A percentile compares a stretch with the other conserved stretches of the same genome.
These are phyloP conservation scores for Plasmodium falciparum DNA, from an alignment of 169 alveolate species.

Conservation along the genomic window DNA sequence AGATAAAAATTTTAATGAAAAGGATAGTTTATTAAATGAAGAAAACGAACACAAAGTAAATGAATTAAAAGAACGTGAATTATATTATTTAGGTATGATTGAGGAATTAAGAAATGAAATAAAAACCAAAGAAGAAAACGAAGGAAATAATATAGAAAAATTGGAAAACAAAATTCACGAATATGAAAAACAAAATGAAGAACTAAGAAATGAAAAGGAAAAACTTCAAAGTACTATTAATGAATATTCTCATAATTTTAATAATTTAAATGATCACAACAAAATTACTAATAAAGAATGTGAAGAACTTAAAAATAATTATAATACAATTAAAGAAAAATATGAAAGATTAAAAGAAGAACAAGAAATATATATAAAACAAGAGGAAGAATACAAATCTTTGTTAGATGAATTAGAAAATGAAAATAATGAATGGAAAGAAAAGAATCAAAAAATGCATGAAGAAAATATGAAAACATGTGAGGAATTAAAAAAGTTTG, in stretches of 20 bases:
- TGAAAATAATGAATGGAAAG: conserved; percentile 7
- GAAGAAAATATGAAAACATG: conserved; percentile 2
- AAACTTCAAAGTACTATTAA: background rate
- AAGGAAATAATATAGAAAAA: background rate
- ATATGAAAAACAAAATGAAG: conserved; percentile 9
- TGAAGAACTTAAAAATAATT: background rate
- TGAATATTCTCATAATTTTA: too few species aligned
- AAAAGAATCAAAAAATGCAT: conserved; percentile 28
- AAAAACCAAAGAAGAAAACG: conserved; percentile 1
- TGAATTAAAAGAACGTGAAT: background rate
- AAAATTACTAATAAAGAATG: conserved; percentile 14
- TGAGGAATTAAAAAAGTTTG: background rate
- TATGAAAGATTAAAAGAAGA: background rate
- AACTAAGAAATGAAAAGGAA: conserved; percentile 1
- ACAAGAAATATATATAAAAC: conserved; percentile 2
- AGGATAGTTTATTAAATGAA: background rate
- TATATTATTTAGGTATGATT: conserved; percentile 1
- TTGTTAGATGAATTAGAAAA: background rate
- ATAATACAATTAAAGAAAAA: conserved; percentile 25
- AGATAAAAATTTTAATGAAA: background rate
- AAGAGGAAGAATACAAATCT: too few species aligned
- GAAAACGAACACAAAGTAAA: background rate
- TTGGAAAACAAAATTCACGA: conserved; percentile 16
- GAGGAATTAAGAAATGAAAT: conserved; percentile 5
- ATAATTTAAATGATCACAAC: too few species aligned